Evolutionary conservation across 1,284 basidiomycete genomes (phyloP).

Genomic region (Leccinum laetum): DNA sequence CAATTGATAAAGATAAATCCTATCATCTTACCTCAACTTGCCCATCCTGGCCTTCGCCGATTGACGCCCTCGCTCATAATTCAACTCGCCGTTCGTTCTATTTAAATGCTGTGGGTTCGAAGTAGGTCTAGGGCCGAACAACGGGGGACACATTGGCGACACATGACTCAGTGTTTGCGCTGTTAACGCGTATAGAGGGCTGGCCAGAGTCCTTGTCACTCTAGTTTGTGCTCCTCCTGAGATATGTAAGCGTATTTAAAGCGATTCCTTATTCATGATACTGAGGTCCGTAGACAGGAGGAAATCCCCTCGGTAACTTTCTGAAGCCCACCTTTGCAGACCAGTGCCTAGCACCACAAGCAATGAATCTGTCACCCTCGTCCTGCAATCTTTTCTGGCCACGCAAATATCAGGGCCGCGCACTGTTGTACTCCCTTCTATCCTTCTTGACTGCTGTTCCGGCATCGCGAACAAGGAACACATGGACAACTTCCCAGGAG

Average conservation of each 20-base stretch:
- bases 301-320: constrained; percentile 1
- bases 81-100: constrained; percentile 57
- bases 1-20: constrained; percentile 54
- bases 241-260: background rate
- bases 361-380: background rate
- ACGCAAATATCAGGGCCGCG: constrained; percentile 9
- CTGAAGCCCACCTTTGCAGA: background rate
- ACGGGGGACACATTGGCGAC: constrained; percentile 6
- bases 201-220: constrained; percentile 3
- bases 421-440: background rate
- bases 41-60: constrained; percentile 66
- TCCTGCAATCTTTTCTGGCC: background rate
- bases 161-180: background rate
- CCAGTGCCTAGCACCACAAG: background rate
- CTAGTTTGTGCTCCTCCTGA: background rate
- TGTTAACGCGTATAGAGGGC: background rate
- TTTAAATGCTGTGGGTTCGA: constrained; percentile 47
- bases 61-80: constrained; percentile 53
- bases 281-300: constrained; percentile 2
- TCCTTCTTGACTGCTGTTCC: constrained; percentile 11
- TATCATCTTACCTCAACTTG: constrained; percentile 46
- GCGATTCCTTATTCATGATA: background rate
- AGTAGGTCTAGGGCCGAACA: constrained; percentile 20
- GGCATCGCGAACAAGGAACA: constrained; percentile 8
- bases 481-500: background rate